Evolutionary conservation across 768 basidiomycete species (phyloP).

Genomic region (Boletus rubroflammeus): DNA sequence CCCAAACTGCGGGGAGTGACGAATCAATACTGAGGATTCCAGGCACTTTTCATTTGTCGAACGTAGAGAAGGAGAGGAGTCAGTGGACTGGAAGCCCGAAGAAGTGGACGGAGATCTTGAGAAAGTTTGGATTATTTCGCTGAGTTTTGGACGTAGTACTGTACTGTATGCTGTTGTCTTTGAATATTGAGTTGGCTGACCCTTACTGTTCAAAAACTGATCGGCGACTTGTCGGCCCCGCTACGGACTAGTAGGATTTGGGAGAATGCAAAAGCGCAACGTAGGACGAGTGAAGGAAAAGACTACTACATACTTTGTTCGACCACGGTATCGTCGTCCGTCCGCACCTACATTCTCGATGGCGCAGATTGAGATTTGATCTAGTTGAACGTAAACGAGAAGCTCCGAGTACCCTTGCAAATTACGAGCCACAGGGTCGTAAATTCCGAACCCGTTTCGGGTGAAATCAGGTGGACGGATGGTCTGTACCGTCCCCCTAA

Average conservation of each 20-base stretch:
- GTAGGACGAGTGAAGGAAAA: background rate
- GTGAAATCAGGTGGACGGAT: no score
- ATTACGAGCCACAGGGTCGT: background rate
- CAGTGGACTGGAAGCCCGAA: background rate
- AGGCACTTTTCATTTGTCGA: slow-evolving; percentile 44
- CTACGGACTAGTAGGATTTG: background rate
- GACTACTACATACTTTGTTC: background rate
- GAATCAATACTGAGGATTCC: slow-evolving; percentile 44
- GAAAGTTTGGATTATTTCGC: slow-evolving; percentile 26
- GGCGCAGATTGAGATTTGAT: background rate
- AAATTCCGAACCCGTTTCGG: no score
- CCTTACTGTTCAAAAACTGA: background rate
- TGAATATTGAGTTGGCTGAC: background rate
- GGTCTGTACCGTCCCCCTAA: no score
- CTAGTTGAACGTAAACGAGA: background rate
- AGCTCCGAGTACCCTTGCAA: background rate
- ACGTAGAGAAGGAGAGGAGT: slow-evolving; percentile 1
- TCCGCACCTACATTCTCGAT: background rate
- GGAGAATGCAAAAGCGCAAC: background rate
- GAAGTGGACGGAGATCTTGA: slow-evolving; percentile 20
- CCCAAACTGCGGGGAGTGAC: slow-evolving; percentile 17
- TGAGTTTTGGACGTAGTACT: slow-evolving; percentile 6
- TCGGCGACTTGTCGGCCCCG: background rate
- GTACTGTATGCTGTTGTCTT: background rate
- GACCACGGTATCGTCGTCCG: background rate